Conservation (phyloP, 352 stramenopile genomes). For the Phytophthora syringae region DNA sequence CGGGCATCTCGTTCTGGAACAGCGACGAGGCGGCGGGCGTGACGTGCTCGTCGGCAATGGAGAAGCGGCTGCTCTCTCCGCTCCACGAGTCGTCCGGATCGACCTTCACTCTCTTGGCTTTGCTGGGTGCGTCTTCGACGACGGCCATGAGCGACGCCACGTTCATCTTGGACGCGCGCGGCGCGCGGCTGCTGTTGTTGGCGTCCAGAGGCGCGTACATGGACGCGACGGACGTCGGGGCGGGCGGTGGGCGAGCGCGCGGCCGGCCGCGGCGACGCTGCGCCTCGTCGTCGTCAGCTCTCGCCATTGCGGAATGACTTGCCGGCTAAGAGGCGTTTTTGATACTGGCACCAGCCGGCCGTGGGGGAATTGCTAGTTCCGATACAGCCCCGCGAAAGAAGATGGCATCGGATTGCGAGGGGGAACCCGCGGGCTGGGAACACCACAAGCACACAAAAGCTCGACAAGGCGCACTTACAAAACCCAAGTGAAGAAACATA, state of each 20-base stretch:
- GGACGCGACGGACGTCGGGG: constrained; percentile 27
- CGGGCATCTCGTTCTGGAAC: constrained; percentile 55
- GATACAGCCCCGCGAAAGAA: too few relatives aligned
- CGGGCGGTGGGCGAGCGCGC: constrained; percentile 22
- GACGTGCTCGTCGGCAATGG: constrained; percentile 4
- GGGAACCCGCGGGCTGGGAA: too few relatives aligned
- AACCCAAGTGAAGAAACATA: not conserved
- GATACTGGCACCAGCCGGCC: too few relatives aligned
- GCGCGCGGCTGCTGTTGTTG: constrained; percentile 3
- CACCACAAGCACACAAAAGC: too few relatives aligned
- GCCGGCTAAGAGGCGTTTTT: constrained; percentile 32
- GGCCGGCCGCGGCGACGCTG: constrained; percentile 38
- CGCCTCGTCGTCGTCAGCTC: constrained; percentile 48
- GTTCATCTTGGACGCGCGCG: constrained; percentile 47
- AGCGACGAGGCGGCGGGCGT: constrained; percentile 31
- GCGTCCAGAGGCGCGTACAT: constrained; percentile 29
- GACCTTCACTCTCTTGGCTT: constrained; percentile 66
- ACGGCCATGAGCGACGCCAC: constrained; percentile 57
- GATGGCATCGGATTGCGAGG: too few relatives aligned
- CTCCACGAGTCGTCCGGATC: constrained; percentile 21
- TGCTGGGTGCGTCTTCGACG: constrained; percentile 36
- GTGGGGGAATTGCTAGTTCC: not conserved
- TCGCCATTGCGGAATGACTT: constrained; percentile 29
- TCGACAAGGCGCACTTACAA: too few relatives aligned
- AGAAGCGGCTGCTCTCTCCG: constrained; percentile 26